Base-by-base conservation (phyloP, 2,329 filamentous ascomycete genomes). In the Phialophora macrospora region DNA sequence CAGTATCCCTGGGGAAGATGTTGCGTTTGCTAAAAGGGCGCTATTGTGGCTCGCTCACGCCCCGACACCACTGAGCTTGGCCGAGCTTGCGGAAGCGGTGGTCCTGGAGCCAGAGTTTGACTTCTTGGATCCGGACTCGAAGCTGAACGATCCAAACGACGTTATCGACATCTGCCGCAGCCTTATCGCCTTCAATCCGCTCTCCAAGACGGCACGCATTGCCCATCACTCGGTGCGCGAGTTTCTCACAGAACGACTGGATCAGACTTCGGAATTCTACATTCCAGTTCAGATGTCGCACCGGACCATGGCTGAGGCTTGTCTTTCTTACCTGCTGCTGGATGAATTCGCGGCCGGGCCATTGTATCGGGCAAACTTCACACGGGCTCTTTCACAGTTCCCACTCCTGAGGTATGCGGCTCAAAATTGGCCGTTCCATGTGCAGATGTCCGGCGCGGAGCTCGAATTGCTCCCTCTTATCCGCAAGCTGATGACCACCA, bases 21-120 rank as follows among this genome's bases (percentile, higher is more conserved):
- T 62, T 48, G 14, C 49, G 2, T 71, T 66, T 49, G 60, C 66
- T 3, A 60, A 57, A 51, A 58, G 62, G 32, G 57, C 66, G 1
- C 62, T 71, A 17, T 22, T 69, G 38, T 68, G 65, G 63, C 63
- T 71, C 30, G 66, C 68, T n/a, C 62, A 65, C 49, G 59, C 69
- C 24, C 32, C 62, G 12, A 60, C 54, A n/a, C 68, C 68, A 12
- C 48, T 71, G 12, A 63, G 55, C 4, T 24, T 70, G n/a, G 20
- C 67, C n/a, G 66, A 68, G 38, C 58, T 70, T 26, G 66, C 69
- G 4, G 62, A 66, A n/a, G 69, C 66, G 14, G 64, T 65, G n/a
- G 61, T 68, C 20, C 57, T 69, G 52, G 69, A 70, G 38, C 65
- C 69, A 20, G 55, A 41, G n/a, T 60, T 63, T 26, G 59, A 55